A percentile compares a stretch with the other conserved stretches of the same genome.
Conservation (phyloP, 176 grass and related monocot species). For the Aegilops speltoides region DNA sequence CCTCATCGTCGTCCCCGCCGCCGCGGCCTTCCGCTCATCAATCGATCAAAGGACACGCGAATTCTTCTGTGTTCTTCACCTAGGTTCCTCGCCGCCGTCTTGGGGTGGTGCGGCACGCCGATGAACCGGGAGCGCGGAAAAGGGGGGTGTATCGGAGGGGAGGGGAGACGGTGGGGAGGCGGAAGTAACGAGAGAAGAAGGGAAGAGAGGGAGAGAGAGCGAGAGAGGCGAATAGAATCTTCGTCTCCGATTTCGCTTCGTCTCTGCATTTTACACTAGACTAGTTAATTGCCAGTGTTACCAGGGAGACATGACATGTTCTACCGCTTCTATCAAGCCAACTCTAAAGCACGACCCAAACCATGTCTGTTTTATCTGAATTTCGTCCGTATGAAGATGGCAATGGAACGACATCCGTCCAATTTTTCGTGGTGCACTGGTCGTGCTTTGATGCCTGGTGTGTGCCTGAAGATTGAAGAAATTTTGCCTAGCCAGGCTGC, state of each 20-base stretch:
- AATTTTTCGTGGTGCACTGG: too few species aligned
- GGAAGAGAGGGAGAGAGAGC: conserved; percentile 6
- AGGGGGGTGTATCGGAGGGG: conserved; percentile 26
- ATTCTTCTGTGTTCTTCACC: conserved; percentile 3
- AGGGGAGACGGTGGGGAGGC: conserved; percentile 4
- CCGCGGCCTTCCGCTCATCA: conserved; percentile 34
- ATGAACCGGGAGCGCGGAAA: background rate
- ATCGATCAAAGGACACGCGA: conserved; percentile 33
- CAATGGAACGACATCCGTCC: too few species aligned
- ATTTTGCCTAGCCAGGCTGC: too few species aligned
- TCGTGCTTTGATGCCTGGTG: too few species aligned
- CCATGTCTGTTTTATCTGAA: too few species aligned
- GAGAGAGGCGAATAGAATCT: conserved; percentile 52
- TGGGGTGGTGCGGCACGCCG: background rate
- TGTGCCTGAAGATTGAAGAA: too few species aligned
- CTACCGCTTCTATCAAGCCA: too few species aligned
- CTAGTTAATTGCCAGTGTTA: background rate
- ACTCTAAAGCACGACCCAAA: too few species aligned
- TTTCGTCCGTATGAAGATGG: too few species aligned
- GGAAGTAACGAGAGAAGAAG: conserved; percentile 37
- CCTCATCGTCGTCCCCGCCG: conserved; percentile 56
- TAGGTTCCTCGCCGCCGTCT: background rate
- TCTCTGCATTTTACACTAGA: conserved; percentile 15
- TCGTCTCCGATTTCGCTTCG: conserved; percentile 38
- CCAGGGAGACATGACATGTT: too few species aligned